phyloP scores from a whole-genome alignment of 352 stramenopile genomes.

The Globisporangium splendens region DNA sequence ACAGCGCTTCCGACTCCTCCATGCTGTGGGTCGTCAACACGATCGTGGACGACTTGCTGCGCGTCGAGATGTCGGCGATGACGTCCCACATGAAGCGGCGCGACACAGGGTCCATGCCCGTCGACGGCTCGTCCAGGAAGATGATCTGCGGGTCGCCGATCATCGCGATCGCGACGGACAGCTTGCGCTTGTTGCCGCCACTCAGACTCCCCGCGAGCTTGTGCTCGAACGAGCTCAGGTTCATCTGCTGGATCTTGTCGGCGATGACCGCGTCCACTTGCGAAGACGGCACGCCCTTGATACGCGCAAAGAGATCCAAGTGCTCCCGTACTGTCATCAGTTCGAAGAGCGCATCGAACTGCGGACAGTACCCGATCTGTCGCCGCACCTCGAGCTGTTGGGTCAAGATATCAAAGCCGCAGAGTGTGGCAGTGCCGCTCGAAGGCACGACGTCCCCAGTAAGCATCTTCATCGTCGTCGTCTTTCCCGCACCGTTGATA shows the following conservation, averaged over 20 bases:
- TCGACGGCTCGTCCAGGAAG: conserved; percentile 95
- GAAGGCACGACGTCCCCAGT: conserved; percentile 16
- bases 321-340: conserved; percentile 91
- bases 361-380: conserved; percentile 88
- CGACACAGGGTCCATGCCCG: conserved; percentile 91
- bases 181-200: conserved; percentile 95
- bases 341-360: conserved; percentile 94
- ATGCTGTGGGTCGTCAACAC: conserved; percentile 9
- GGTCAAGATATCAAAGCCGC: conserved; percentile 38
- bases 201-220: conserved; percentile 43
- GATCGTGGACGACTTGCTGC: conserved; percentile 5
- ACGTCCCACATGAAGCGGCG: conserved; percentile 94
- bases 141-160: conserved; percentile 92
- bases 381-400: conserved; percentile 16
- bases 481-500: conserved; percentile 11
- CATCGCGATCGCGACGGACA: conserved; percentile 93
- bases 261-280: conserved; percentile 39
- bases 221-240: conserved; percentile 42
- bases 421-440: conserved; percentile 44
- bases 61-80: conserved; percentile 38
- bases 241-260: conserved; percentile 57
- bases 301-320: conserved; percentile 82
- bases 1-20: conserved; percentile 58
- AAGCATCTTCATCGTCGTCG: conserved; percentile 17
- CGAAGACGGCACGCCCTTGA: conserved; percentile 72